These are phyloP conservation scores for Solanum arcanum DNA, from an alignment of 257 asterid genomes.

Conservation along the genomic window DNA sequence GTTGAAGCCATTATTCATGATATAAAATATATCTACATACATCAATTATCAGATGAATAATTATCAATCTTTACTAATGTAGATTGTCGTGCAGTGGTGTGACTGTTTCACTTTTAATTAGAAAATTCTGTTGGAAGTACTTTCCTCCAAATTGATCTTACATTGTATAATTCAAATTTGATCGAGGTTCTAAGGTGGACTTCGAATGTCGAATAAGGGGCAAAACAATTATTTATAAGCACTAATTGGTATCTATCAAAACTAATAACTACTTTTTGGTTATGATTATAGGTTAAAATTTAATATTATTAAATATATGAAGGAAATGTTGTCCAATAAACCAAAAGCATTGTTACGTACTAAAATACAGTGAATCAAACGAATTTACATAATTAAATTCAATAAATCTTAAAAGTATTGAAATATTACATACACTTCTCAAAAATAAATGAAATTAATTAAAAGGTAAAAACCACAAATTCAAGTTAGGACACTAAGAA, in stretches of 20 bases:
- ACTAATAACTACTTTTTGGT: not conserved
- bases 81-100: not conserved
- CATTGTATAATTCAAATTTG: accelerated
- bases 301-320: not conserved
- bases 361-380: not conserved
- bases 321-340: not conserved
- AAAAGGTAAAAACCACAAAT: slow-evolving; percentile 4
- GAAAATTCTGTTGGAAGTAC: not conserved
- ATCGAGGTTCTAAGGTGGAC: not conserved
- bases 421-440: not conserved
- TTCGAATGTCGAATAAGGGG: accelerated
- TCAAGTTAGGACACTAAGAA: slow-evolving; percentile 29
- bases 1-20: not conserved
- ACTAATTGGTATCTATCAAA: not conserved
- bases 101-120: not conserved
- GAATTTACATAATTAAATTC: not conserved
- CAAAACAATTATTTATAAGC: not conserved
- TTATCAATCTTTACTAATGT: not conserved
- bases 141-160: not conserved
- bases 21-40: not conserved
- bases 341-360: not conserved
- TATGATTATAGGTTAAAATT: not conserved
- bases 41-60: not conserved
- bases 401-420: not conserved
- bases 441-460: not conserved